These are phyloP conservation scores for Onygenales sp. DNA, from an alignment of 2,329 filamentous ascomycete species.

Conservation along the genomic window DNA sequence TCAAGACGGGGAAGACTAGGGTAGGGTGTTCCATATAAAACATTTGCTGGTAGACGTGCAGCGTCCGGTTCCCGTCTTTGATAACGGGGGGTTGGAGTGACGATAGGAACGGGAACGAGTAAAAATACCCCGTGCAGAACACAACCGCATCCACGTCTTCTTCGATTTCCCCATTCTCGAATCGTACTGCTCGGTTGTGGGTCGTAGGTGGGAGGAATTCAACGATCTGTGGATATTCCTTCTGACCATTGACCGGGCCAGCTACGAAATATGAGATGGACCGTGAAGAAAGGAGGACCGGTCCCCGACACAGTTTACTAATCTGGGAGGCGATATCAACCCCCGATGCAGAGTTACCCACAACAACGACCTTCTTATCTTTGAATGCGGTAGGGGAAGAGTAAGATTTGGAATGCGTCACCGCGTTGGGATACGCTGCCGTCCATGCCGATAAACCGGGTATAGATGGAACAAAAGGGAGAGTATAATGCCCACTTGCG, in stretches of 20 bases:
- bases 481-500: conserved; percentile 65
- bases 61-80: conserved; percentile 58
- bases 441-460: conserved; percentile 52
- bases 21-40: conserved; percentile 69
- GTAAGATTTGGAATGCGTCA: conserved; percentile 74
- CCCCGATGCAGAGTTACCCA: conserved; percentile 78
- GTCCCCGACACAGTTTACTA: conserved; percentile 46
- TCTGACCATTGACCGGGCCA: conserved; percentile 41
- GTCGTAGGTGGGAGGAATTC: conserved; percentile 44
- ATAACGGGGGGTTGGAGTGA: conserved; percentile 47
- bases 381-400: conserved; percentile 54
- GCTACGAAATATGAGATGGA: conserved; percentile 38
- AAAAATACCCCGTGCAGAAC: conserved; percentile 87
- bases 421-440: conserved; percentile 46
- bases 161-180: conserved; percentile 57
- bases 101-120: conserved; percentile 64
- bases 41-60: conserved; percentile 68
- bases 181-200: conserved; percentile 51
- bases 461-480: conserved; percentile 57
- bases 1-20: conserved; percentile 64
- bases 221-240: conserved; percentile 45
- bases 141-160: conserved; percentile 63
- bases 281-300: conserved; percentile 56
- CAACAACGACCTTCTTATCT: conserved; percentile 66
- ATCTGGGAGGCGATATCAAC: conserved; percentile 77